Conservation (phyloP, 345 rosid species). For the Hirschfeldia incana region DNA sequence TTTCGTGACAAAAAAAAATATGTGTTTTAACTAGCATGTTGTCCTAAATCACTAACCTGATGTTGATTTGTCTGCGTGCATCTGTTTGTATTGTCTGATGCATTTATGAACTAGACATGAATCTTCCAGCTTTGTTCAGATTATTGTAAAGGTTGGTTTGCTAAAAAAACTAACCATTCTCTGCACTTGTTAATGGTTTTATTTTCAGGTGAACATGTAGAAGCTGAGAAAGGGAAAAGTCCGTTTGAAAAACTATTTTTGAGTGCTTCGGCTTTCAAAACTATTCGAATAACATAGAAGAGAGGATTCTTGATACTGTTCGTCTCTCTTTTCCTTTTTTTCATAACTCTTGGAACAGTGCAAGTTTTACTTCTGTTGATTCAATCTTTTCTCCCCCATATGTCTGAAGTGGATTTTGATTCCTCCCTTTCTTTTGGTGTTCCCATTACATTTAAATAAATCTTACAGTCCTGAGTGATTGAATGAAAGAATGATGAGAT, state of each 20-base stretch:
- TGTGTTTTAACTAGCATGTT: not conserved
- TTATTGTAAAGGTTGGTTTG: not conserved
- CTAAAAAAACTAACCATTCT: not conserved
- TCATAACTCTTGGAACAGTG: no score
- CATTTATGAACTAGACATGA: not conserved
- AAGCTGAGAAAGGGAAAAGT: not conserved
- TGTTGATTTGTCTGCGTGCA: slow-evolving; percentile 5
- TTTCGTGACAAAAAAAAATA: no score
- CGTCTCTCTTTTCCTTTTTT: slow-evolving; percentile 14
- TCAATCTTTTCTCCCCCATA: no score
- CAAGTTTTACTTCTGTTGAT: not conserved
- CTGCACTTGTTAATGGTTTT: not conserved
- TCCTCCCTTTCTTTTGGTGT: not conserved
- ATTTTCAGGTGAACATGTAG: slow-evolving; percentile 26
- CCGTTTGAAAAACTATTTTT: no score
- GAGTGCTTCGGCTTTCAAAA: slow-evolving; percentile 1
- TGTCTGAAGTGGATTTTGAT: no score
- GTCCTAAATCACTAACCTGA: not conserved
- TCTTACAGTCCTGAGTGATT: not conserved
- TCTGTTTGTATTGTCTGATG: slow-evolving; percentile 7
- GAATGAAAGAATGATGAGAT: not conserved
- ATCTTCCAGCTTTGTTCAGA: not conserved
- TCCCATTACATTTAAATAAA: not conserved
- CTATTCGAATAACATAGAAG: slow-evolving; percentile 28
- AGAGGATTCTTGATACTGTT: slow-evolving; percentile 24